Evolutionary conservation across 768 basidiomycete genomes (phyloP).

Genomic region (Leccinum disarticulatum): DNA sequence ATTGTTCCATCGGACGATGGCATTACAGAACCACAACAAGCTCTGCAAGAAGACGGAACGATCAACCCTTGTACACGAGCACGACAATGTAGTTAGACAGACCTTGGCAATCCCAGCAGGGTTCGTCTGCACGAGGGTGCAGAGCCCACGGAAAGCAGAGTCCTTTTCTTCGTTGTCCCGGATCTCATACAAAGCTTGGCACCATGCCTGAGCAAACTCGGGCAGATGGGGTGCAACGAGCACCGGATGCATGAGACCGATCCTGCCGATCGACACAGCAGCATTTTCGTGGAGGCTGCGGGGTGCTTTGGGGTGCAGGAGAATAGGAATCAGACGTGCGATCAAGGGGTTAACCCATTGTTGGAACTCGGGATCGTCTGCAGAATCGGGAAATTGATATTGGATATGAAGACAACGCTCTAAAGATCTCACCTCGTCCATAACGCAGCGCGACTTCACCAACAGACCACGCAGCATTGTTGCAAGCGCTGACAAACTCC

Average conservation of each 20-base stretch:
- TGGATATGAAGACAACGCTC: neutral
- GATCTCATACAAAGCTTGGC: conserved; percentile 95
- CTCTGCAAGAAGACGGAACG: conserved; percentile 49
- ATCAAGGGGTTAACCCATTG: conserved; percentile 90
- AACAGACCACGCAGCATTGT: conserved; percentile 99
- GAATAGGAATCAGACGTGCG: conserved; percentile 86
- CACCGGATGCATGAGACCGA: conserved; percentile 89
- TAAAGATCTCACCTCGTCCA: conserved; percentile 56
- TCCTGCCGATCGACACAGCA: conserved; percentile 95
- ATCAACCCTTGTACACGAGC: conserved; percentile 7
- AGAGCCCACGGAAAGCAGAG: conserved; percentile 96
- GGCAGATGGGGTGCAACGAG: conserved; percentile 86
- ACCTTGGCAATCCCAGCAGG: conserved; percentile 93
- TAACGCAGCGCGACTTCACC: conserved; percentile 96
- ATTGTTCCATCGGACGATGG: conserved; percentile 91
- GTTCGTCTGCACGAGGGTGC: conserved; percentile 92
- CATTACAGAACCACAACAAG: conserved; percentile 96
- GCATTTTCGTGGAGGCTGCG: conserved; percentile 96
- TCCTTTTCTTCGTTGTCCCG: conserved; percentile 99
- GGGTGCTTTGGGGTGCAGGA: conserved; percentile 89
- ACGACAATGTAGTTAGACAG: conserved; percentile 25
- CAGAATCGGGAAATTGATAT: conserved; percentile 9
- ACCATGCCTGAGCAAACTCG: conserved; percentile 95
- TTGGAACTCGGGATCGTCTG: conserved; percentile 84
- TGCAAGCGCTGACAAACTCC: conserved; percentile 95